Evolutionary conservation across 169 alveolate genomes (phyloP).

Genomic region (Amoebophrya sp.): DNA sequence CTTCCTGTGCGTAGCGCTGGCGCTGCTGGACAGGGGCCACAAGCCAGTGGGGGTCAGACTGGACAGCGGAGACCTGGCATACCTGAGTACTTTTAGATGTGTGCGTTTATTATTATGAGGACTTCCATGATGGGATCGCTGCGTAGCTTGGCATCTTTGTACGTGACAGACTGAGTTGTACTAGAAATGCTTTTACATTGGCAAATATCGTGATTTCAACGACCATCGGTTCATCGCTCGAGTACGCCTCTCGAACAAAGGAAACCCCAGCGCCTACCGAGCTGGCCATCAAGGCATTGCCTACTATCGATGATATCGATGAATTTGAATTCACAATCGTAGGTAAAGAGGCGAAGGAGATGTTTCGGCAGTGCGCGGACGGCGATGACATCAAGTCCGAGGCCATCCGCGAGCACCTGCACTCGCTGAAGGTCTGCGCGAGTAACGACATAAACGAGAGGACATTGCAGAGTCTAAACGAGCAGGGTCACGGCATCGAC

Average conservation of each 20-base stretch:
- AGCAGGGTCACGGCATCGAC: constrained; percentile 63
- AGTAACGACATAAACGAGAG: constrained; percentile 67
- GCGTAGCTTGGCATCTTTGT: no score
- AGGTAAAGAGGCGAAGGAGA: neutral
- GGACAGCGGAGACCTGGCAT: constrained; percentile 74
- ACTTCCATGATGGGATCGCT: neutral
- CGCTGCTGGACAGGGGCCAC: constrained; percentile 46
- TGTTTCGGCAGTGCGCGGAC: neutral
- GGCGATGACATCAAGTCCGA: neutral
- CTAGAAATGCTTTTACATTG: no score
- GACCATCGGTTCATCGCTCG: no score
- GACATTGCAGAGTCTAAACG: constrained; percentile 21
- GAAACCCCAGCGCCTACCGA: no score
- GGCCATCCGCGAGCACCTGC: no score
- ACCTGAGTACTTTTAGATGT: constrained; percentile 24
- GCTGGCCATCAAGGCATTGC: no score
- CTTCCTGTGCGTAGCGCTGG: constrained; percentile 60
- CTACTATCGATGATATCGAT: no score
- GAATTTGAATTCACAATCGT: no score
- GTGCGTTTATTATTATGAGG: neutral
- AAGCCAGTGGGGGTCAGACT: constrained; percentile 67
- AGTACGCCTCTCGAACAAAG: no score
- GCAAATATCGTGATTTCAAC: no score
- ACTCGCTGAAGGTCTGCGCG: constrained; percentile 46
- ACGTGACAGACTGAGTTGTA: no score